Evolutionary conservation across 345 rosid species (phyloP).

Genomic region (Rhizophora mangle): DNA sequence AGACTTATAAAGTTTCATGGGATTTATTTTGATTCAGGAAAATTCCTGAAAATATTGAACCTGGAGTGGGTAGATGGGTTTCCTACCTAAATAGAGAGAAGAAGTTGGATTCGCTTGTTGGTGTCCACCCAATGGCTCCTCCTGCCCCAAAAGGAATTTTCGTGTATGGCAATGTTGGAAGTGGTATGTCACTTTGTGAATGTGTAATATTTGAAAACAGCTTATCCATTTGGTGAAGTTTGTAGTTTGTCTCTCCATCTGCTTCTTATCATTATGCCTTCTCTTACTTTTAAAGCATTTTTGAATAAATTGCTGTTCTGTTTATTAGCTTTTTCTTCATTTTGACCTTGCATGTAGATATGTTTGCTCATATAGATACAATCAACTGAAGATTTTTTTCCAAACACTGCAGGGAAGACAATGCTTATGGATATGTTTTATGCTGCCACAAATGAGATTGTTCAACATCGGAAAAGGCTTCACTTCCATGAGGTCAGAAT

Average conservation of each 20-base stretch:
- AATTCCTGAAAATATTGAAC: constrained; percentile 52
- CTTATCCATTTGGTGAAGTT: background rate
- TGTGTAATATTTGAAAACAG: constrained; percentile 4
- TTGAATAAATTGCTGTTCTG: constrained; percentile 6
- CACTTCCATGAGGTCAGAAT: constrained; percentile 83
- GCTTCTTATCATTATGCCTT: background rate
- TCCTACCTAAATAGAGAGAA: constrained; percentile 87
- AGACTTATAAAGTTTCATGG: background rate
- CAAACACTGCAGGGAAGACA: constrained; percentile 70
- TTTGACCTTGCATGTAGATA: background rate
- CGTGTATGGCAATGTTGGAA: constrained; percentile 87
- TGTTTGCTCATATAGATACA: constrained; percentile 4
- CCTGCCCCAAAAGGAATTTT: constrained; percentile 85
- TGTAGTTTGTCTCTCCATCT: background rate
- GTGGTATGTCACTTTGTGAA: constrained; percentile 50
- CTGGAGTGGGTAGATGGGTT: constrained; percentile 97
- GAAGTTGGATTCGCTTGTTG: constrained; percentile 71
- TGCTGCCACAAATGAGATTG: constrained; percentile 58
- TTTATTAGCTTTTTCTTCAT: constrained; percentile 6
- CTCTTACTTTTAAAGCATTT: background rate
- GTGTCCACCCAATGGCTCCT: constrained; percentile 71
- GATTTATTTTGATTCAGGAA: constrained; percentile 36
- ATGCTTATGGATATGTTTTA: constrained; percentile 99
- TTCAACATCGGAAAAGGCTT: constrained; percentile 63
- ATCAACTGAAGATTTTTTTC: constrained; percentile 3